These are phyloP conservation scores for Karstenula rhodostoma DNA, from an alignment of 2,329 filamentous ascomycete species.

Conservation along the genomic window DNA sequence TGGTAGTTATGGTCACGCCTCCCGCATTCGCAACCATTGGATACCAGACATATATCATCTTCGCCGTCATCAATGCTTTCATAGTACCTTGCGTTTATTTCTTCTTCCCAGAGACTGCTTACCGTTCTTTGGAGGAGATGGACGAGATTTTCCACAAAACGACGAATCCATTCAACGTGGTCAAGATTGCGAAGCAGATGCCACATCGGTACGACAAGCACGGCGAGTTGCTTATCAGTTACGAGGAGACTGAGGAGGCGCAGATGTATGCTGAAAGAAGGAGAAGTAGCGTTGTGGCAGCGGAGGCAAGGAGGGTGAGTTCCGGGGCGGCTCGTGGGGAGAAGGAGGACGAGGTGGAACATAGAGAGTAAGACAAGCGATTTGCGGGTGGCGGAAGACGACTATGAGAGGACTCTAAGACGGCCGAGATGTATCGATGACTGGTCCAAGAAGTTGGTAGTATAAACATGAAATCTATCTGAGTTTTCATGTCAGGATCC, in stretches of 20 bases:
- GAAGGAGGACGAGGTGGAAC: conserved; percentile 9
- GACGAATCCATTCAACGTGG: conserved; percentile 57
- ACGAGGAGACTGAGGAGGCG: conserved; percentile 53
- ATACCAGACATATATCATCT: conserved; percentile 65
- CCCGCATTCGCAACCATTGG: conserved; percentile 65
- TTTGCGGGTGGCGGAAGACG: not conserved
- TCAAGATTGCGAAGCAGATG: conserved; percentile 59
- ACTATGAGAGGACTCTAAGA: not conserved
- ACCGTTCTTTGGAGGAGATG: conserved; percentile 50
- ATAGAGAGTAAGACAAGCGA: conserved; percentile 4
- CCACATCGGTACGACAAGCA: conserved; percentile 66
- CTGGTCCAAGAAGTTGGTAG: not conserved
- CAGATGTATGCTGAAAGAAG: conserved; percentile 36
- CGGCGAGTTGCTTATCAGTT: conserved; percentile 64
- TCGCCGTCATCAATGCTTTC: conserved; percentile 63
- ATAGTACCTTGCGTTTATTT: conserved; percentile 67
- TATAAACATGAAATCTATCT: not conserved
- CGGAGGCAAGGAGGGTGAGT: not conserved
- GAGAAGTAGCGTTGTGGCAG: conserved; percentile 31
- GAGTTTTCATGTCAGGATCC: not conserved
- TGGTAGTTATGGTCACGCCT: conserved; percentile 73
- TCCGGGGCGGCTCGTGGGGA: not conserved
- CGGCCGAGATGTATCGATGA: not conserved
- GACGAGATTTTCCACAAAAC: conserved; percentile 71
- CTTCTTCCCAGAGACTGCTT: conserved; percentile 69